Evolutionary conservation across 257 asterid species (phyloP), one percentile per base, ranked within the genome.

Genomic region (Anisodus tanguticus): DNA sequence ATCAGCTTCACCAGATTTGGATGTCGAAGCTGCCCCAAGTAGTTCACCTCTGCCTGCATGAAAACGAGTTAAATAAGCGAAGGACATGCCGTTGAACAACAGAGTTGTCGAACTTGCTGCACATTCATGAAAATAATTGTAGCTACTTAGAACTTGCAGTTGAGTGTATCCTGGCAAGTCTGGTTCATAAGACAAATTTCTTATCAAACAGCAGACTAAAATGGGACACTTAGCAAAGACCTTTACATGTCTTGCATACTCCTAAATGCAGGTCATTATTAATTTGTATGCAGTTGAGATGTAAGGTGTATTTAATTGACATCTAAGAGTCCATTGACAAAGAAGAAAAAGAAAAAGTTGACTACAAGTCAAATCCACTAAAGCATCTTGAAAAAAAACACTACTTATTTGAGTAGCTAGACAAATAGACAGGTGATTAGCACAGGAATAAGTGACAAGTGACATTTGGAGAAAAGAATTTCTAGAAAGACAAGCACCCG

Each of bases 1-100:
- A 95, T 93, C 84, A 95, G 87, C 86, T 91, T 94, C 92, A 95
- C 99, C 84, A 95, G 88, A 86, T 95, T 93, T 66, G 96, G 86
- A 86, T 95, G 99, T 43, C 90, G 91, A 62, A 95, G 93, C 82
- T 95, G 98, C 68, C 99, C 98, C 80, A 95, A 88, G 83, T 93
- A 95, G 85, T 95, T 95, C 68, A 95, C 97, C 87, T 95, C 99
- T 19, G 98, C 98, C 99, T 94, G 95, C 89, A 92, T 71, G 82
- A 51, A 53, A 31, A 77, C 12, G 82, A 31, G 66, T 31, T 7
- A 77, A 15, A 77, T 54, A 77, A 77, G 60, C 3, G 15, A 53
- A 19, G 13, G 15, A 31, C 9, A 53, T 13, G 49, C 16, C 26
- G 31, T 15, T 53, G 64, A 77, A 26, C 26, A 76, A 76, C 64